A percentile compares a stretch with the other conserved stretches of the same genome.
These are phyloP conservation scores for Euryodendron excelsum DNA, from an alignment of 148 eudicot genomes.

Conservation along the genomic window DNA sequence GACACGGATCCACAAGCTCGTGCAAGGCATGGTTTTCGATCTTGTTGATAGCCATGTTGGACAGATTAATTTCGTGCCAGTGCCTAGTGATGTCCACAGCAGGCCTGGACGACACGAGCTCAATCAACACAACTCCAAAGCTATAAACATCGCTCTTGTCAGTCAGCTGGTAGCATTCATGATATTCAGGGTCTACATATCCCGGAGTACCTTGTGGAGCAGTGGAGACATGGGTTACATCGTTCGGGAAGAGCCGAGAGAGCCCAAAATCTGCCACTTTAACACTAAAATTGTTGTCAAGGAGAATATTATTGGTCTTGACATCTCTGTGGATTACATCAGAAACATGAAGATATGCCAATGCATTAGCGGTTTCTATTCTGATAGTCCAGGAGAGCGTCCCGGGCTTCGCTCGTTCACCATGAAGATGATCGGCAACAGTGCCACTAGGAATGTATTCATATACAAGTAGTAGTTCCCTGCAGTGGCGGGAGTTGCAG, in stretches of 20 bases:
- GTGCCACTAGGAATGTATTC: conserved; percentile 74
- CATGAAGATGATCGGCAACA: conserved; percentile 71
- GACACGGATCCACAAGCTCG: conserved; percentile 36
- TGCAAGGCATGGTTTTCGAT: conserved; percentile 18
- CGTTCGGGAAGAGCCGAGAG: conserved; percentile 35
- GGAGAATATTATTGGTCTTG: conserved; percentile 58
- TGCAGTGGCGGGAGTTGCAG: no score
- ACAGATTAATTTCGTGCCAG: conserved; percentile 35
- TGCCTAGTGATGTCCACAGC: conserved; percentile 42
- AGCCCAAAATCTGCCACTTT: conserved; percentile 53
- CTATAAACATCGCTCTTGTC: conserved; percentile 50
- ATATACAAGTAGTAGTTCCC: no score
- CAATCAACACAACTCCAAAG: conserved; percentile 43
- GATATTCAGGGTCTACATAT: conserved; percentile 53
- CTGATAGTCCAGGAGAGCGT: conserved; percentile 44
- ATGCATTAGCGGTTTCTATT: conserved; percentile 52
- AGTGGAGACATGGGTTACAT: conserved; percentile 43
- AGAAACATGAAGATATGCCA: conserved; percentile 54
- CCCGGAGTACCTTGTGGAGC: conserved; percentile 53
- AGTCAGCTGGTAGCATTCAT: conserved; percentile 39
- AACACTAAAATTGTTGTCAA: conserved; percentile 38
- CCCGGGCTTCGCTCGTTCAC: conserved; percentile 24
- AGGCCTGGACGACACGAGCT: no score
- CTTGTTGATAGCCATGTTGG: conserved; percentile 30
- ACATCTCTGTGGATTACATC: conserved; percentile 67